Conservation (phyloP, 371 early-diverging fungal species). For the Haplosporangium sp. region DNA sequence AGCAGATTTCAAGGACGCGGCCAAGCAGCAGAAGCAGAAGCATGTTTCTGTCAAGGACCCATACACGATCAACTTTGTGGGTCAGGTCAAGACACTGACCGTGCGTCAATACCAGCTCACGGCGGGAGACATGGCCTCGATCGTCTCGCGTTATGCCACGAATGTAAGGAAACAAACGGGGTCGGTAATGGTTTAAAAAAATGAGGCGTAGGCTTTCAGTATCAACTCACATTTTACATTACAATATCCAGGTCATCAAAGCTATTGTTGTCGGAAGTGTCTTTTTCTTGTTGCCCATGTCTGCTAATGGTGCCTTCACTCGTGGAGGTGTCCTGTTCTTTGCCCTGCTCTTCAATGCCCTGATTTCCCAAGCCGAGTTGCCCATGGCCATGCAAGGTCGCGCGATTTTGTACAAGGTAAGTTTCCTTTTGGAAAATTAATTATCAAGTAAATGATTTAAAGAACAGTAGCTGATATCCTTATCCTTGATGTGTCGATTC, state of each 20-base stretch:
- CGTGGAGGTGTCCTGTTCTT: conserved; percentile 77
- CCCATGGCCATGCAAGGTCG: conserved; percentile 66
- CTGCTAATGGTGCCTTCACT: conserved; percentile 70
- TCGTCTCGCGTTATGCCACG: conserved; percentile 69
- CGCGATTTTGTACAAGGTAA: conserved; percentile 63
- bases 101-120: conserved; percentile 70
- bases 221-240: not conserved
- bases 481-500: not conserved
- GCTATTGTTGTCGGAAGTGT: conserved; percentile 77
- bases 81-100: conserved; percentile 70
- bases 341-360: conserved; percentile 63
- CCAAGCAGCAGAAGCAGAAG: conserved; percentile 66
- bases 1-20: conserved; percentile 62
- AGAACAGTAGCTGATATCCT: too few relatives aligned
- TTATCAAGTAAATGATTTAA: not conserved
- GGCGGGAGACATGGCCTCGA: conserved; percentile 59
- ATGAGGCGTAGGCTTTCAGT: not conserved
- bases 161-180: conserved; percentile 26
- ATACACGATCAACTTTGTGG: conserved; percentile 70
- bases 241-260: conserved; percentile 56
- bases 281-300: conserved; percentile 66
- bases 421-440: not conserved
- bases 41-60: conserved; percentile 63
- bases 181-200: not conserved
- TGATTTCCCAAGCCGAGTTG: conserved; percentile 64